phyloP scores from a whole-genome alignment of 2,329 filamentous ascomycete genomes.

The Ascochyta lentis region DNA sequence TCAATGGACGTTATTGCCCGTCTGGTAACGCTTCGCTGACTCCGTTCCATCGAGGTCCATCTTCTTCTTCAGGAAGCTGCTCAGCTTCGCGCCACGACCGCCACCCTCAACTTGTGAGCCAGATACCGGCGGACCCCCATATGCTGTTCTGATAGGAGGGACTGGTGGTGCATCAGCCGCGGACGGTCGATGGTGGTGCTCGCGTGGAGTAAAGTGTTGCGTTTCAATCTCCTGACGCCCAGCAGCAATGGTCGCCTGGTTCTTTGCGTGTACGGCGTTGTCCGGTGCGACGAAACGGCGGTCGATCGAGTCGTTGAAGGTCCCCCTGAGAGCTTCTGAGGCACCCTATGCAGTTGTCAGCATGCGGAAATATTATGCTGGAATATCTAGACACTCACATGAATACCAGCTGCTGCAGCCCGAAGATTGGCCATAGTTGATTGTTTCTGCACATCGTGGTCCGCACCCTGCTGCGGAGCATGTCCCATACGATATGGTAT shows the following conservation, averaged over 20 bases:
- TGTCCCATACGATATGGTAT: slow-evolving; percentile 33
- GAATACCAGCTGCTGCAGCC: slow-evolving; percentile 45
- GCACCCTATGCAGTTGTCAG: slow-evolving; percentile 36
- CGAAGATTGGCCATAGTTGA: slow-evolving; percentile 44
- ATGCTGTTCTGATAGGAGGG: slow-evolving; percentile 22
- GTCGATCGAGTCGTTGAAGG: slow-evolving; percentile 43
- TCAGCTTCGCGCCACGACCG: slow-evolving; percentile 31
- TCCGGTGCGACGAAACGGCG: slow-evolving; percentile 34
- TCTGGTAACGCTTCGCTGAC: background rate
- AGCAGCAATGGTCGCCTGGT: slow-evolving; percentile 41
- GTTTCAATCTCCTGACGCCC: slow-evolving; percentile 44
- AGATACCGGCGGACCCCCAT: slow-evolving; percentile 30
- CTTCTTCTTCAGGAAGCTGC: slow-evolving; percentile 45
- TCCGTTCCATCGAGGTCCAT: slow-evolving; percentile 26
- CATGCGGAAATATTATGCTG: background rate
- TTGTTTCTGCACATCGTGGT: slow-evolving; percentile 27
- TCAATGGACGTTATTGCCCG: background rate
- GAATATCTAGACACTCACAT: slow-evolving; percentile 30
- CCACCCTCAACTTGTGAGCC: slow-evolving; percentile 34
- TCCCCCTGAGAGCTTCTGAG: slow-evolving; percentile 45
- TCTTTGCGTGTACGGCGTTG: slow-evolving; percentile 39
- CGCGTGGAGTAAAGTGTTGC: slow-evolving; percentile 18
- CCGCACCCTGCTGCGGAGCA: slow-evolving; percentile 9
- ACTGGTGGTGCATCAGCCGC: slow-evolving; percentile 19
- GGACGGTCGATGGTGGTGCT: slow-evolving; percentile 17